Evolutionary conservation across 2,329 filamentous ascomycete genomes (phyloP), one percentile per base, ranked within the genome.

Genomic region (Fusarium longipes): DNA sequence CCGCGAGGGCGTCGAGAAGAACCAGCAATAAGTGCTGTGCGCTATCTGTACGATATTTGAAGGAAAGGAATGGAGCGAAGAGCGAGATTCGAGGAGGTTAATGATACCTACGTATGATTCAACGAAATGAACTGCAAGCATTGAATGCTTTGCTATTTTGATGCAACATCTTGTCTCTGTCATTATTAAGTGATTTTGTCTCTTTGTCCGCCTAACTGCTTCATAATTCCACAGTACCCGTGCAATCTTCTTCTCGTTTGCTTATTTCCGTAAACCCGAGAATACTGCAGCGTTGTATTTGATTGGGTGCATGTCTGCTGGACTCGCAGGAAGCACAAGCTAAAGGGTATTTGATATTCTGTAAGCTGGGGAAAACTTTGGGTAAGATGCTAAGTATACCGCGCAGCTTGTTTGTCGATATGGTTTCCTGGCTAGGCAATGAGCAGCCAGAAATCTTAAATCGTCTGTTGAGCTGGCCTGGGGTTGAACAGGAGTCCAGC

Each of bases 1-100:
- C 14, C 83, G 90, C 42, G 83, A 91, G 77, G 89, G 82, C 22
- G 54, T 60, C 48, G 57, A 65, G 63, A 65, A 70, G 52, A 36
- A 63, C 30, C 43, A 67, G 44, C 49, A 57, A 50, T 67, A 67
- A 44, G 52, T 17, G 20, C 20, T 40, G 22, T 15, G 27, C 8
- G 25, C 36, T 54, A 4, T 15, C 30, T 63, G 51, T 62, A 32
- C 39, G 30, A 50, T 24, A 42, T n/a, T 11, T 25, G 7, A 50
- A 18, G 15, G 29, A 42, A 29, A 22, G 15, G 35, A 27, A 33
- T 8, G 27, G 10, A 25, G n/a, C 3, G 15, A 18, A 25, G 12
- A 43, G 35, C 50, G 39, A 48, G 49, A 49, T 18, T 49, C 17
- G 32, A 22, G 50, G 62, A 30, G 40, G 56, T 42, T 53, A 53